Evolutionary conservation across 345 rosid species (phyloP), one percentile per base, ranked within the genome.

Genomic region (Isatis tinctoria): DNA sequence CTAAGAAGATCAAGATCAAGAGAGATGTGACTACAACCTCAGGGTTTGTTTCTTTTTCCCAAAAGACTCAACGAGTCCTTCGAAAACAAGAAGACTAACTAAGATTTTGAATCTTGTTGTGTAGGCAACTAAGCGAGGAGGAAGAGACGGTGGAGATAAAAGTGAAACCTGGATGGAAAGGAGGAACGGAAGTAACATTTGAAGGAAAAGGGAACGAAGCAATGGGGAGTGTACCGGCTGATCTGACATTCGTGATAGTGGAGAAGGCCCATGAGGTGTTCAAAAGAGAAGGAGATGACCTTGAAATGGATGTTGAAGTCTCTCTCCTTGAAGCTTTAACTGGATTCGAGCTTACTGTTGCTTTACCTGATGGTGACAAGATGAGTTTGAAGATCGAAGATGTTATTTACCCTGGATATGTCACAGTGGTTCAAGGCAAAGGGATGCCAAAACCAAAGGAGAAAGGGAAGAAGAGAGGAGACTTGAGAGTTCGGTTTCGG

Each of bases 91-190:
- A 1, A 14, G 10, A 66, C 71, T 57, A 49, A 24, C 39, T 22
- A 8, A 60, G 27, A 1, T 28, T 51, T 28, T 51, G 28, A 13
- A 39, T 53, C 35, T 22, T 24, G 40, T 56, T 56, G 45, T 76
- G 35, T 54, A 76, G 80, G 76, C 47, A 57, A 65, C 66, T 47
- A 22, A 57, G 76, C 5, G 77, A 90, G 73, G 88, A 90, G 53
- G 92, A 87, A 69, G 96, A 91, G 74, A 51, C 75, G 2, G 72
- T 91, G 33, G 83, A 84, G 3, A 86, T 93, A 60, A 78, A 88
- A 66, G 92, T 93, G 74, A 86, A 89, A 83, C 83, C 98, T 2
- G 98, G 97, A 52, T 93, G 98, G 98, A 91, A 81, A 74, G 79
- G 74, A 11, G 96, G 97, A 47, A 93, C 96, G 0, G 87, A 79